Base-by-base conservation (phyloP, 1,284 basidiomycete genomes). In the Xanthoconium separans region DNA sequence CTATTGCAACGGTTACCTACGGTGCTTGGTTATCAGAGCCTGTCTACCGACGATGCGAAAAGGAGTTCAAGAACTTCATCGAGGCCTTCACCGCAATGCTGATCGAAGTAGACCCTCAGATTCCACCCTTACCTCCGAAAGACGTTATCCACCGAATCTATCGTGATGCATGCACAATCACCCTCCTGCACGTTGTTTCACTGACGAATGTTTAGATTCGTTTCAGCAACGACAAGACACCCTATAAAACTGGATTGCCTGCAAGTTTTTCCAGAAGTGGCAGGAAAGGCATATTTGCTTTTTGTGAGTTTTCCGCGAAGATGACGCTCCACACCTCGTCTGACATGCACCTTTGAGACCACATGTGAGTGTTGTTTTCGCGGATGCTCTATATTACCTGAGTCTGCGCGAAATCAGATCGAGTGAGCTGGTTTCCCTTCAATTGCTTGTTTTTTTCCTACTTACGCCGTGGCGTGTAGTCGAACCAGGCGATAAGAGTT, bases 171-270 rank as follows among this genome's bases (percentile, higher is more conserved):
- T 50, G 85, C 71, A 8, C 22, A 10, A 16, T 31, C 27, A 12
- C 15, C 33, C 40, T 15, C 20, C 3, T 27, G 22, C n/a, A 12
- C 6, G 3, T 34, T 12, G 5, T 53, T 49, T 47, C 22, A 44
- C 43, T 52, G 41, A 58, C 18, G 34, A 6, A 29, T 15, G 1
- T 51, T 33, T 58, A 93, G 87, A 73, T 95, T 15, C 83, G 94
- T n/a, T 96, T 96, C 70, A 91, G 90, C 65, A 93, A 93, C 56
- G 89, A 95, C 68, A 93, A 93, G 73, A 95, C 95, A 4, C 95
- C 95, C 0, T 97, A 97, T 75, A 96, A 97, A 74, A 82, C 74
- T 5, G 79, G 79, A 6, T 82, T 96, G 40, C 86, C 86, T 4
- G 89, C 87, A 0, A 87, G 82, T 56, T 89, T 91, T 63, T 91